Conservation (phyloP, 805 yeast species). For the Yarrowia sp. region DNA sequence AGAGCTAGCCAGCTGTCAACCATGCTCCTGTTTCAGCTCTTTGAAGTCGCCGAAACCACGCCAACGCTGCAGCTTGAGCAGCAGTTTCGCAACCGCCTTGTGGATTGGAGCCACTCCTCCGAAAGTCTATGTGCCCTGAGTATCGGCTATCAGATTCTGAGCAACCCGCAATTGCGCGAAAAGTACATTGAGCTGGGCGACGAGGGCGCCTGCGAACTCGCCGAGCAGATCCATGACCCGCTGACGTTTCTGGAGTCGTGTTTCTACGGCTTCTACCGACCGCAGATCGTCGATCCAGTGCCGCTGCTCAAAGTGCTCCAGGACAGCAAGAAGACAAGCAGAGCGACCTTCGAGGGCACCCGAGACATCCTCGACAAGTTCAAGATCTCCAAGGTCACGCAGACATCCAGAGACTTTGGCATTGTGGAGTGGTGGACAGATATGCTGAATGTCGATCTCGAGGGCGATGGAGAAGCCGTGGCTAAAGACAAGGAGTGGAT, state of each 20-base stretch:
- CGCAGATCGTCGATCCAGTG: slow-evolving; percentile 6
- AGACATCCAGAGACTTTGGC: neutral
- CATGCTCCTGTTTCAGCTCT: slow-evolving; percentile 3
- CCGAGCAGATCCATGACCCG: neutral
- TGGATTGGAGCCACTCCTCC: slow-evolving; percentile 11
- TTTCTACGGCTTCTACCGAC: slow-evolving; percentile 15
- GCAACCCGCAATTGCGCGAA: neutral
- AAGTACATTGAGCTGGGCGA: neutral
- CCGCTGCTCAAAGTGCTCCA: neutral
- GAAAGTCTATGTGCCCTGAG: slow-evolving; percentile 9
- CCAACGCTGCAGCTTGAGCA: slow-evolving; percentile 1
- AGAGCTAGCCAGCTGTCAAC: too few relatives aligned
- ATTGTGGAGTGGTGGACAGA: slow-evolving; percentile 10
- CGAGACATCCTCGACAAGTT: neutral
- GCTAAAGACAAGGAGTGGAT: slow-evolving; percentile 12
- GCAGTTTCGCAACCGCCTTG: neutral
- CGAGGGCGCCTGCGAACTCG: neutral
- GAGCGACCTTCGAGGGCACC: neutral
- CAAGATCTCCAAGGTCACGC: neutral
- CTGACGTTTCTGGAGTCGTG: slow-evolving; percentile 1
- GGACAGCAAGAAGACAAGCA: neutral
- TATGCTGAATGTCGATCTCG: slow-evolving; percentile 5
- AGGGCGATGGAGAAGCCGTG: slow-evolving; percentile 14
- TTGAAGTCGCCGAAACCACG: neutral
- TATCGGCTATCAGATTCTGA: neutral